Percentiles rank a stretch among this genome's conserved stretches.
Evolutionary conservation across 129 eudicot species (phyloP).

Genomic region (Arctium minus): DNA sequence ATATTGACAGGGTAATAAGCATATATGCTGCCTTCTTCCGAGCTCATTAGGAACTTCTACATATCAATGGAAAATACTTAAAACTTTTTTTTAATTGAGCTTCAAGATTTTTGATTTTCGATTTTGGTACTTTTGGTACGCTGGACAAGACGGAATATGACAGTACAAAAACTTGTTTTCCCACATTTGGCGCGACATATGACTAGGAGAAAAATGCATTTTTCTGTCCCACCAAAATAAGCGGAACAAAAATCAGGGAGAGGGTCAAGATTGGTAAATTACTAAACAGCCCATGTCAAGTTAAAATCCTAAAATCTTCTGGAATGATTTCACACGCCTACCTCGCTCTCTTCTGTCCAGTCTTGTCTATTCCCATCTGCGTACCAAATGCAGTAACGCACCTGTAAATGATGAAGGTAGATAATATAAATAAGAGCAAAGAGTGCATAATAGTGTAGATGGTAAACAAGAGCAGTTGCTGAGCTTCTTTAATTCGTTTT

Average conservation of each 20-base stretch:
- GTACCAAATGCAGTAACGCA: not conserved
- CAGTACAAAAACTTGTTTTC: not conserved
- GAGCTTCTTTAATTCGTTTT: not conserved
- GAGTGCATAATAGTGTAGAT: not conserved
- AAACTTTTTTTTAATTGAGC: not conserved
- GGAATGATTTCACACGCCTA: not conserved
- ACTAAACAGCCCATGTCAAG: not conserved
- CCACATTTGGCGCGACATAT: not conserved
- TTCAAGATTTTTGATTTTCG: not conserved
- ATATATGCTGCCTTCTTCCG: not conserved
- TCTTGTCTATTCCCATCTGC: not conserved
- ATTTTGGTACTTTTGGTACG: not conserved
- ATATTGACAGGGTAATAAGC: constrained; percentile 78
- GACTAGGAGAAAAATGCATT: no score
- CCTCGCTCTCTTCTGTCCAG: not conserved
- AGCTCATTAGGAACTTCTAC: not conserved
- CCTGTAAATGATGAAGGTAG: not conserved
- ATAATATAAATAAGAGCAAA: not conserved
- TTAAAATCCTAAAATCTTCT: not conserved
- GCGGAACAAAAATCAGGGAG: not conserved
- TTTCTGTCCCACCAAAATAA: not conserved
- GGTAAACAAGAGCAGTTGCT: not conserved
- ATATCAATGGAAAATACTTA: not conserved
- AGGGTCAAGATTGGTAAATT: not conserved
- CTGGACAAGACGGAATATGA: not conserved